Conservation (phyloP, 1,284 basidiomycete species). For the Cryptococcus wingfieldii region DNA sequence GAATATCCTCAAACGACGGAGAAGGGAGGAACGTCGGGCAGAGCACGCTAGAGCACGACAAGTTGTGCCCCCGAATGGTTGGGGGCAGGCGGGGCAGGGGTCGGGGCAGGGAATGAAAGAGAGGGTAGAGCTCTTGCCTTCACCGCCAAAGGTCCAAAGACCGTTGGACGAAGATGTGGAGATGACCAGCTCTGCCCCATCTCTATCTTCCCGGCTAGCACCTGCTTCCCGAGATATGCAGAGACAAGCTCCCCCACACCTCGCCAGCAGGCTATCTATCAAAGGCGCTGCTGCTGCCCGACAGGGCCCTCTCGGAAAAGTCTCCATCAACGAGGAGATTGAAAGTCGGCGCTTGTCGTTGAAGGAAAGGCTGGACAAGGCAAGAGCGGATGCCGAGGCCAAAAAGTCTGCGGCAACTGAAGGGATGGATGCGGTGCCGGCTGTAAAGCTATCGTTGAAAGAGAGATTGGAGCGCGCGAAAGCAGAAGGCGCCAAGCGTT, state of each 20-base stretch:
- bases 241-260: not conserved
- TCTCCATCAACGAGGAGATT: not conserved
- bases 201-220: not conserved
- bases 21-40: not conserved
- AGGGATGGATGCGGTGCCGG: not conserved
- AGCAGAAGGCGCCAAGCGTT: not conserved
- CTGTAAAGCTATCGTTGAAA: not conserved
- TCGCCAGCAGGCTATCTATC: not conserved
- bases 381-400: constrained; percentile 21
- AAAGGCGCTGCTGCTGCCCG: not conserved
- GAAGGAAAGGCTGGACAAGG: constrained; percentile 23
- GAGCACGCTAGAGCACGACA: not conserved
- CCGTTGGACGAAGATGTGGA: not conserved
- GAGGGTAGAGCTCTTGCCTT: not conserved
- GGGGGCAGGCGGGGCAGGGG: not conserved
- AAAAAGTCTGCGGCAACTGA: not conserved
- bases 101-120: not conserved
- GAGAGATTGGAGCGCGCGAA: not conserved
- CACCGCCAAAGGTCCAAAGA: not conserved
- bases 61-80: not conserved
- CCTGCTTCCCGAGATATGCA: not conserved
- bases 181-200: not conserved
- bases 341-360: not conserved
- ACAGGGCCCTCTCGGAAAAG: not conserved
- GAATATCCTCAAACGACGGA: not conserved